Percentiles rank a stretch among this genome's conserved stretches.
These are phyloP conservation scores for Suillus spraguei DNA, from an alignment of 768 basidiomycete genomes.

Conservation along the genomic window DNA sequence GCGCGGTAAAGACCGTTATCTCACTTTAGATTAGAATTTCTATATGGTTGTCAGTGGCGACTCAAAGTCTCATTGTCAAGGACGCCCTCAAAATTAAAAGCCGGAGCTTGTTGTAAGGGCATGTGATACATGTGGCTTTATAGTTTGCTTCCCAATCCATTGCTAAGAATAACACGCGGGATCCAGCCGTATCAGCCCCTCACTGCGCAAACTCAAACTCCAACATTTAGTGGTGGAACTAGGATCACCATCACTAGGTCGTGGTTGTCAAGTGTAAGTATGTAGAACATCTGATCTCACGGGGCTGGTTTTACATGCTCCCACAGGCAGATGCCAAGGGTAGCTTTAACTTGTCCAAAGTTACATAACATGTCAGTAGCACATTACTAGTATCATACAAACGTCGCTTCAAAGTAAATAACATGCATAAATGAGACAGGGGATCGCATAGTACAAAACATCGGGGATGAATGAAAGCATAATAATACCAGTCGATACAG, in stretches of 20 bases:
- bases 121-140: conserved; percentile 6
- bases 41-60: conserved; percentile 4
- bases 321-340: neutral
- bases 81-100: neutral
- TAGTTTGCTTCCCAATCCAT: neutral
- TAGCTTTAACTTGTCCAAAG: neutral
- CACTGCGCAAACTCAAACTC: neutral
- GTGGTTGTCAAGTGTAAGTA: neutral
- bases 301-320: neutral
- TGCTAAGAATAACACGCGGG: neutral
- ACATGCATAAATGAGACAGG: neutral
- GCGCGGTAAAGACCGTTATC: neutral
- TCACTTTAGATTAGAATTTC: neutral
- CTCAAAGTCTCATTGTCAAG: neutral
- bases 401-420: neutral
- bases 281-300: neutral
- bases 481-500: neutral
- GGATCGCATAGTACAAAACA: conserved; percentile 4
- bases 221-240: neutral
- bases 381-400: conserved; percentile 3
- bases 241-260: neutral
- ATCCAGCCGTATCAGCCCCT: conserved; percentile 1
- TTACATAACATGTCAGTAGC: neutral
- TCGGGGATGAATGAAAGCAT: neutral
- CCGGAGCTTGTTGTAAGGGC: neutral